phyloP scores from a whole-genome alignment of 176 grass and related monocot species.

The Aegilops bicornis region DNA sequence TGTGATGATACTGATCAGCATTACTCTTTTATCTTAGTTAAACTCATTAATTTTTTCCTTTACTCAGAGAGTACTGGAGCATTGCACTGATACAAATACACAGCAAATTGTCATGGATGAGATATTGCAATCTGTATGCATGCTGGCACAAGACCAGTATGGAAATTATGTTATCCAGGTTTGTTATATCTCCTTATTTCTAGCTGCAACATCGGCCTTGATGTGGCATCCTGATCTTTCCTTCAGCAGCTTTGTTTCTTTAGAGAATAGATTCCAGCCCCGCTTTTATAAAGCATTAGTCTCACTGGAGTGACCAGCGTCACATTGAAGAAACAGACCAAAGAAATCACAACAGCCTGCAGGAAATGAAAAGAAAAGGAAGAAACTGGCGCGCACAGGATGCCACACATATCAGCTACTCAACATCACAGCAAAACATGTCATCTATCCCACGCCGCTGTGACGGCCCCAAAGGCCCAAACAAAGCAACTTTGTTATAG shows the following conservation, averaged over 20 bases:
- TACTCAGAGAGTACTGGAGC: conserved; percentile 74
- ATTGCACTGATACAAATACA: conserved; percentile 71
- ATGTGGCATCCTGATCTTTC: not conserved
- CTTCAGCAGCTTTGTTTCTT: not conserved
- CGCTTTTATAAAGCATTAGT: not conserved
- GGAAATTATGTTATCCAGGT: conserved; percentile 96
- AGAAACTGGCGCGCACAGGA: not conserved
- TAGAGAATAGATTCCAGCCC: not conserved
- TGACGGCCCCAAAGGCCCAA: not conserved
- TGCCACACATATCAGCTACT: not conserved
- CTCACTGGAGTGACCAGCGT: not conserved
- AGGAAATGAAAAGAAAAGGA: not conserved
- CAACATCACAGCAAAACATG: not conserved
- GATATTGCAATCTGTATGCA: conserved; percentile 76
- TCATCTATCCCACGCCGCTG: not conserved
- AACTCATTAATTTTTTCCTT: conserved; percentile 31
- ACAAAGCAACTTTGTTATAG: not conserved
- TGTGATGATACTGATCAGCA: not conserved
- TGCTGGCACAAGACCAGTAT: conserved; percentile 85
- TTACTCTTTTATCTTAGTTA: not conserved
- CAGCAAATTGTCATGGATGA: conserved; percentile 85
- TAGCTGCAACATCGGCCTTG: not conserved
- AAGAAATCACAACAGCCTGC: not conserved
- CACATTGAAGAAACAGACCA: not conserved
- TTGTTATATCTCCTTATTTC: conserved; percentile 15